A percentile compares a stretch with the other conserved stretches of the same genome.
These are phyloP conservation scores for Fusarium coicis DNA, from an alignment of 2,329 filamentous ascomycete genomes.

Conservation along the genomic window DNA sequence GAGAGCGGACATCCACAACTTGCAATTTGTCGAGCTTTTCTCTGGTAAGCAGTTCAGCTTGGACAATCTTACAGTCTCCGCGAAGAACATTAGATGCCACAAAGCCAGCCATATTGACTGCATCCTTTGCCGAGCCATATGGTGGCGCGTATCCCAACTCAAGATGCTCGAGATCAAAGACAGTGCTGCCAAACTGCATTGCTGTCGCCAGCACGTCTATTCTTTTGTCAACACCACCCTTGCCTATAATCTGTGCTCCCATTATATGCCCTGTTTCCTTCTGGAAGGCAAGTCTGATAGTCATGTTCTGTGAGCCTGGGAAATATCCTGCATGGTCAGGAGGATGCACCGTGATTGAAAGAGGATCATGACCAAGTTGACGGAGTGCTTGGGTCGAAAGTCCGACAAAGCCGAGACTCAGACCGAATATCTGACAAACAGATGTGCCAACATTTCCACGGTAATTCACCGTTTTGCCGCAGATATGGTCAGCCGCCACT, in stretches of 20 bases:
- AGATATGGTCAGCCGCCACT: neutral
- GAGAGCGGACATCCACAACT: neutral
- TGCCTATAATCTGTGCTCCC: neutral
- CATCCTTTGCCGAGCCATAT: neutral
- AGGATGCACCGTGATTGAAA: neutral
- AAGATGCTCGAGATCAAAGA: neutral
- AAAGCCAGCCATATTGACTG: neutral
- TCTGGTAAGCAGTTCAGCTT: neutral
- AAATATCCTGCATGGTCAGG: neutral
- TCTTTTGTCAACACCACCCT: neutral
- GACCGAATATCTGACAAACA: neutral
- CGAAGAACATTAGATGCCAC: neutral
- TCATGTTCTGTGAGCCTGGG: neutral
- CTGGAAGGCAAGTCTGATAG: neutral
- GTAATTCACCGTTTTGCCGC: neutral
- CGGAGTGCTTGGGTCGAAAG: neutral
- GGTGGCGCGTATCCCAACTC: neutral
- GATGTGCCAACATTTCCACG: neutral
- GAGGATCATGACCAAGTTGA: neutral
- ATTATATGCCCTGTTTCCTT: neutral
- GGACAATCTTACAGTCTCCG: neutral
- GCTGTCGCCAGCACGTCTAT: neutral
- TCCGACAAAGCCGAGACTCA: neutral
- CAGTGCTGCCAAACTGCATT: neutral
- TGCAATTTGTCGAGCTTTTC: neutral